Conservation (phyloP, 805 yeast genomes). For the Candida qinlingensis region DNA sequence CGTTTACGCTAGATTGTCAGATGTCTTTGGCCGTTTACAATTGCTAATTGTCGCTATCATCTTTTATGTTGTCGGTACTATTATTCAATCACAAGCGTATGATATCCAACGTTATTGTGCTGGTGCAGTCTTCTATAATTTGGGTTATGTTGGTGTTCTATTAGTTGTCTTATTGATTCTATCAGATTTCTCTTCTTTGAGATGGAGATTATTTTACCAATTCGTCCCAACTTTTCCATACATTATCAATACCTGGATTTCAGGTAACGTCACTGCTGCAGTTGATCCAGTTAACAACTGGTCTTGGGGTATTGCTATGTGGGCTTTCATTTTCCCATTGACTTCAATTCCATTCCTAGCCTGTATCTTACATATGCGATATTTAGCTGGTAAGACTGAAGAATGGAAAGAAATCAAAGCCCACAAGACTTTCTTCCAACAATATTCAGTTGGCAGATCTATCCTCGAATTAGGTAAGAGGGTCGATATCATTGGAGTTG, state of each 20-base stretch:
- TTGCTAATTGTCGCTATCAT: conserved; percentile 43
- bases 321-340: conserved; percentile 73
- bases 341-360: conserved; percentile 53
- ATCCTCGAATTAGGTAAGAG: conserved; percentile 50
- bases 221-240: conserved; percentile 67
- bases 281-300: conserved; percentile 36
- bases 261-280: conserved; percentile 49
- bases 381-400: conserved; percentile 45
- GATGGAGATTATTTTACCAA: conserved; percentile 64
- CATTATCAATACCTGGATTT: conserved; percentile 74
- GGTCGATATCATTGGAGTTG: conserved; percentile 58
- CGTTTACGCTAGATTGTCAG: conserved; percentile 57
- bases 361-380: conserved; percentile 52
- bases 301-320: conserved; percentile 77
- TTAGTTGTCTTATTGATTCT: conserved; percentile 51
- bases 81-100: conserved; percentile 56
- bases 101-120: conserved; percentile 56
- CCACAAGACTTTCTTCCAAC: conserved; percentile 34
- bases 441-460: conserved; percentile 30
- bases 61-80: conserved; percentile 58
- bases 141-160: conserved; percentile 61
- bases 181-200: conserved; percentile 63
- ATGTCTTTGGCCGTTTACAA: conserved; percentile 61
- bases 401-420: conserved; percentile 40
- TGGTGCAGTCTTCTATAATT: conserved; percentile 50